Base-by-base conservation (phyloP, 192 early-diverging fungal species). In the Umbelopsis isabellina region DNA sequence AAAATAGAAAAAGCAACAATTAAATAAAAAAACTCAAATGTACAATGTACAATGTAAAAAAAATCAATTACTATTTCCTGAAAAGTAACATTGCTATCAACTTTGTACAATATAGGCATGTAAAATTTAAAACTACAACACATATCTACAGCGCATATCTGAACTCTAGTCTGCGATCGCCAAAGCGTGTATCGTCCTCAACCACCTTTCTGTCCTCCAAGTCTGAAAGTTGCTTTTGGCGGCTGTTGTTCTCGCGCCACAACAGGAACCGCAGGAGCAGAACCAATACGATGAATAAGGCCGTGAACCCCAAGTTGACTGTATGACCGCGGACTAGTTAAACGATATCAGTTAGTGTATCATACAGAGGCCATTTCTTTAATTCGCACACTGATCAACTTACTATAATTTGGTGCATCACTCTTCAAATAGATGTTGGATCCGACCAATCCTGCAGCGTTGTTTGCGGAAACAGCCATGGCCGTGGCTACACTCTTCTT, bases 401-500 rank as follows among this genome's bases (percentile, higher is more conserved):
- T 76, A 72, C 75, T 52, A 23, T 76, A 76, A 41, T 52, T 44
- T 27, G 75, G 75, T 16, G 75, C 70, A 67, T 76, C 75, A 12
- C 70, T 72, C 15, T 49, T 20, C 23, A 66, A 52, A 30, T 76
- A 76, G 18, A 76, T 72, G 58, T 76, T 76, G 18, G 75, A 76
- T 22, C 75, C 75, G 22, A 76, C 46, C 10, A 76, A 30, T 4
- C 72, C 72, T 7, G 75, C 75, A 0, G 75, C 46, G 64, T 76
- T 76, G 66, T 76, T 76, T 8, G 75, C 75, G 12, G 30, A 49
- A 20, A 76, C 75, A 1, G 66, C 75, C 75, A 76, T 76, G 23
- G 75, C 75, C 12, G 75, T 76, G 30, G 70, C 75, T 8, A 76
- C 70, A 49, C 75, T 76, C 25, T 76, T 76, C 50, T 76, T 76